These are phyloP conservation scores for Bimuria novae-zelandiae DNA, from an alignment of 2,329 filamentous ascomycete species.

Conservation along the genomic window DNA sequence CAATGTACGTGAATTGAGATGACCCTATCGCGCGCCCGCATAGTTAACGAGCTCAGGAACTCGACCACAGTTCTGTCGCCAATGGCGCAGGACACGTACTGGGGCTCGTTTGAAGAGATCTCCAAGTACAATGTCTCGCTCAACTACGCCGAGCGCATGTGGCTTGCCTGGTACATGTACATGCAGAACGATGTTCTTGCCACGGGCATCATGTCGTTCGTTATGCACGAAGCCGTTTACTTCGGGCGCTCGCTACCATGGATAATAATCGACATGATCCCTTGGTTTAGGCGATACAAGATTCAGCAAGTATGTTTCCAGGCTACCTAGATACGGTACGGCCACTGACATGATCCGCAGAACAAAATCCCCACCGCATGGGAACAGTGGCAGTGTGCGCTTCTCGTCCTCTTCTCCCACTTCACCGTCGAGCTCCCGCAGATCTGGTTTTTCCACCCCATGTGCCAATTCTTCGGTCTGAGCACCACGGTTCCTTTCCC, in stretches of 20 bases:
- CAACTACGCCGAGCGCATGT: constrained; percentile 84
- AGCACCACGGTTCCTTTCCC: constrained; percentile 90
- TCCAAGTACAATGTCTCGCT: constrained; percentile 80
- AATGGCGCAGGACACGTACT: constrained; percentile 61
- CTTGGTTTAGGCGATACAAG: constrained; percentile 91
- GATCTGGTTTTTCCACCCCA: constrained; percentile 98
- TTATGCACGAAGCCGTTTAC: constrained; percentile 93
- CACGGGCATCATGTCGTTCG: constrained; percentile 96
- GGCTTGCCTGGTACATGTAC: constrained; percentile 95
- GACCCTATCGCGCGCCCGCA: constrained; percentile 14
- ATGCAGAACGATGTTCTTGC: constrained; percentile 98
- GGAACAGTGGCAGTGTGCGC: constrained; percentile 94
- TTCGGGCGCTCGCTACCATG: constrained; percentile 90
- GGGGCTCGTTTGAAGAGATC: constrained; percentile 68
- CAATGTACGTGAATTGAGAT: constrained; percentile 27
- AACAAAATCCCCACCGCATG: constrained; percentile 87
- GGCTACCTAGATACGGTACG: background rate
- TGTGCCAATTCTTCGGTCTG: constrained; percentile 91
- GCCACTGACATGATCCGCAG: constrained; percentile 45
- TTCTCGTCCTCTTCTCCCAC: constrained; percentile 89
- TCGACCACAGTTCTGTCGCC: constrained; percentile 40
- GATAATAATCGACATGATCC: constrained; percentile 88
- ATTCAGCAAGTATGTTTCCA: constrained; percentile 72
- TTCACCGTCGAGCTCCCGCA: constrained; percentile 98
- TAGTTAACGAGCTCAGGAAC: constrained; percentile 41